These are phyloP conservation scores for Conringia planisiliqua DNA, from an alignment of 345 rosid genomes.

Conservation along the genomic window DNA sequence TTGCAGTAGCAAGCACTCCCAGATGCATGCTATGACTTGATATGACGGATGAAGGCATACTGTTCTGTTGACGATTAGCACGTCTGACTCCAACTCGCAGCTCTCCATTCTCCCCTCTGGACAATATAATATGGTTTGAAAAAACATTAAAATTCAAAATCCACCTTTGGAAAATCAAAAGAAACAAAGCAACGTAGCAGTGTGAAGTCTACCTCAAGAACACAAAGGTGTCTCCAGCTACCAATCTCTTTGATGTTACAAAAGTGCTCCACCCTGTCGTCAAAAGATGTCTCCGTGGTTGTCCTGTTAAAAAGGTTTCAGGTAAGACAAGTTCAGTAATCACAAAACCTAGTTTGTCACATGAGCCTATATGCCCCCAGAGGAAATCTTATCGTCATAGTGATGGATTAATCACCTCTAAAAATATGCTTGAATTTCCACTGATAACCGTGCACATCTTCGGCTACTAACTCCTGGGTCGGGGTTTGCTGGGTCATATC, in stretches of 20 bases:
- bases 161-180: background rate
- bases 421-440: slow-evolving; percentile 96
- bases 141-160: background rate
- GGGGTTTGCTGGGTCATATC: slow-evolving; percentile 89
- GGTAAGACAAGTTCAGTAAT: background rate
- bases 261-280: slow-evolving; percentile 98
- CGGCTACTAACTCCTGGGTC: slow-evolving; percentile 87
- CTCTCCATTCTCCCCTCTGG: slow-evolving; percentile 70
- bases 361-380: background rate
- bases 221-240: slow-evolving; percentile 85
- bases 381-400: background rate
- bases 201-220: slow-evolving; percentile 60
- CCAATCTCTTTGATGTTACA: slow-evolving; percentile 83
- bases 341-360: background rate
- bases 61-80: slow-evolving; percentile 59
- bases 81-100: slow-evolving; percentile 80
- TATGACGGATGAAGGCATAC: slow-evolving; percentile 87
- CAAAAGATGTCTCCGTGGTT: slow-evolving; percentile 88
- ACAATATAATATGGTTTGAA: slow-evolving; percentile 4
- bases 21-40: slow-evolving; percentile 95
- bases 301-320: slow-evolving; percentile 50
- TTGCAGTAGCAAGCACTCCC: slow-evolving; percentile 94
- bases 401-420: slow-evolving; percentile 52
- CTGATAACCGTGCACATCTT: slow-evolving; percentile 85
- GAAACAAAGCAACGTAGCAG: background rate